Base-by-base conservation (phyloP, 202 grass and related monocot species). In the Bolboschoenoplectus hybrid region DNA sequence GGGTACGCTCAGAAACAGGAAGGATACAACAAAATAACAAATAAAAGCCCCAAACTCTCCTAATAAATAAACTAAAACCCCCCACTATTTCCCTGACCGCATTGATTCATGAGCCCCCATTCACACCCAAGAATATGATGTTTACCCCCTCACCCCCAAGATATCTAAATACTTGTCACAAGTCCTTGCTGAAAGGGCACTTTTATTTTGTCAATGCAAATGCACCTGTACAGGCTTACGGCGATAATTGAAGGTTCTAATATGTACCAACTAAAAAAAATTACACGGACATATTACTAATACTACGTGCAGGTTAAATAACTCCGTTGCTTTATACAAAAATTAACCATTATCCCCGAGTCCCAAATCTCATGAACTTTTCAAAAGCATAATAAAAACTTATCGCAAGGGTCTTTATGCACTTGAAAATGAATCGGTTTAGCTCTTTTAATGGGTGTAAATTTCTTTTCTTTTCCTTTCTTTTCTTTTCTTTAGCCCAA, bases 1-100 rank as follows among this genome's bases (percentile, higher is more conserved):
- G 67, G 67, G 84, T 80, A 69, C 87, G 83, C 81, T 85, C 62
- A 89, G 79, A 87, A 88, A 81, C 62, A 89, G 79, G 85, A 88
- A 81, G 86, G 81, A 69, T 86, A 72, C 26, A 92, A 55, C 85
- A 43, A 88, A 84, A 82, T 84, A 58, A 88, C 85, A 66, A 75
- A 85, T 80, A 92, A 92, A 47, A 84, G 63, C 35, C 74, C 66
- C 65, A 64, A 64, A 89, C 79, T 53, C 66, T 64, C 40, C 84
- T 80, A 45, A 80, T 40, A 82, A 26, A 26, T 26, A 26, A 26
- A 26, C 26, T 26, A 26, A 80, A 90, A 79, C 89, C 57, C 56
- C 84, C 56, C 87, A 74, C 38, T 17, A 38, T 65, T 63, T 34
- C 41, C 53, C 47, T 67, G 49, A 65, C 45, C 90, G 52, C 66